phyloP scores from a whole-genome alignment of 768 basidiomycete genomes.

The Phanerochaete sordida region DNA sequence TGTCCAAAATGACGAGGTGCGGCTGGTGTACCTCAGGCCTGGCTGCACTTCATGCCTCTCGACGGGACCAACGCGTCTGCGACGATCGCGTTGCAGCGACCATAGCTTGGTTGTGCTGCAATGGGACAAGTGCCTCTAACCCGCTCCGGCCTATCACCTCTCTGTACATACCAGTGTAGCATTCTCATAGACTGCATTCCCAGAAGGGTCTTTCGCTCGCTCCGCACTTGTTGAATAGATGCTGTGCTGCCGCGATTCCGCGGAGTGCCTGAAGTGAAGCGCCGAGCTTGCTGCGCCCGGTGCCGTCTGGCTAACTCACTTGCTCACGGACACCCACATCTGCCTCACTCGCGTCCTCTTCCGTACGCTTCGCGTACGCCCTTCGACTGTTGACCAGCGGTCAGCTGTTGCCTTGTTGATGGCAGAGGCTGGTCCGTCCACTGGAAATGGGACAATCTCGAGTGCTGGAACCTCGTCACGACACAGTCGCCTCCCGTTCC shows the following conservation, averaged over 20 bases:
- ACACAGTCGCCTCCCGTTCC: not conserved
- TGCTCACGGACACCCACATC: not conserved
- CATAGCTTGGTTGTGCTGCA: too few species aligned
- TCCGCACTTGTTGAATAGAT: too few species aligned
- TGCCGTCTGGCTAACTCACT: not conserved
- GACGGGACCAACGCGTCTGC: too few species aligned
- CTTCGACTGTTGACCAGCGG: not conserved
- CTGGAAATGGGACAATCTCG: slow-evolving; percentile 17
- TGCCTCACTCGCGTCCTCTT: not conserved
- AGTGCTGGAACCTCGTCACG: slow-evolving; percentile 1
- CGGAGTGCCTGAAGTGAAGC: not conserved
- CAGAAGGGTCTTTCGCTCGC: too few species aligned
- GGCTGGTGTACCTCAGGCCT: too few species aligned
- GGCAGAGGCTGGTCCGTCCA: slow-evolving; percentile 28
- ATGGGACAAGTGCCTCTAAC: too few species aligned
- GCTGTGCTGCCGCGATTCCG: not conserved
- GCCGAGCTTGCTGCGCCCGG: not conserved
- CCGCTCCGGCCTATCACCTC: too few species aligned
- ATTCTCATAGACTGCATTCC: too few species aligned
- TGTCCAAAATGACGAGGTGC: too few species aligned
- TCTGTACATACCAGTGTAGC: too few species aligned
- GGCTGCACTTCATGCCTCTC: too few species aligned
- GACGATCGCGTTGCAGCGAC: too few species aligned
- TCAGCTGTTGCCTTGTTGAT: slow-evolving; percentile 18
- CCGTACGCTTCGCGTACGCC: not conserved